A percentile compares a stretch with the other conserved stretches of the same genome.
Evolutionary conservation across 345 rosid genomes (phyloP).

Genomic region (Sisymbrium irio): DNA sequence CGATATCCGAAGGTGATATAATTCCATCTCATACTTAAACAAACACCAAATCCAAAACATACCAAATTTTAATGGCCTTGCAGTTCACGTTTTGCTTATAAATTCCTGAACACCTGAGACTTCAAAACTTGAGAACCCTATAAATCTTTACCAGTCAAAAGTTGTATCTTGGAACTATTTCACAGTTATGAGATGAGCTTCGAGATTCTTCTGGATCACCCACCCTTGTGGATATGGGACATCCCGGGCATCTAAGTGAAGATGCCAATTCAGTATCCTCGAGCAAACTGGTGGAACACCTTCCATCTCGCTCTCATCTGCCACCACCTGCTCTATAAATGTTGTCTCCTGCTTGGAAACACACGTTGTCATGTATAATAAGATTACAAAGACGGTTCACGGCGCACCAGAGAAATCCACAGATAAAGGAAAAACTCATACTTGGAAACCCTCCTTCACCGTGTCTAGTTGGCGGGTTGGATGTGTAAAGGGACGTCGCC

Average conservation of each 20-base stretch:
- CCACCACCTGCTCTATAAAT: slow-evolving; percentile 85
- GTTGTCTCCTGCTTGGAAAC: slow-evolving; percentile 66
- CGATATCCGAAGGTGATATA: slow-evolving; percentile 13
- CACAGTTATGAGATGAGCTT: slow-evolving; percentile 46
- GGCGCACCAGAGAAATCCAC: background rate
- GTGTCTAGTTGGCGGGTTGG: slow-evolving; percentile 75
- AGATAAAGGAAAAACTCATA: slow-evolving; percentile 30
- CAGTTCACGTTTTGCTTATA: background rate
- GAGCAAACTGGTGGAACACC: slow-evolving; percentile 70
- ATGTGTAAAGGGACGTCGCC: slow-evolving; percentile 50
- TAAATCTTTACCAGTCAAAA: slow-evolving; percentile 27
- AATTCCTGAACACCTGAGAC: background rate
- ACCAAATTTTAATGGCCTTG: background rate
- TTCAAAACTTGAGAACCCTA: slow-evolving; percentile 2
- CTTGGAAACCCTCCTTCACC: slow-evolving; percentile 93
- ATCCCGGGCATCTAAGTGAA: slow-evolving; percentile 59
- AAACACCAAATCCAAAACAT: slow-evolving; percentile 14
- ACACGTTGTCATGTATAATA: background rate
- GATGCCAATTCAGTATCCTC: slow-evolving; percentile 86
- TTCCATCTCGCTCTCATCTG: slow-evolving; percentile 95
- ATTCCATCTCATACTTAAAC: slow-evolving; percentile 22
- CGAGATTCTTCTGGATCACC: slow-evolving; percentile 65
- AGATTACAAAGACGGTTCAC: background rate
- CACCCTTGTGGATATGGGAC: slow-evolving; percentile 74
- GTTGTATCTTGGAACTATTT: slow-evolving; percentile 35